These are phyloP conservation scores for Plasmopara muralis DNA, from an alignment of 352 stramenopile genomes.

Conservation along the genomic window DNA sequence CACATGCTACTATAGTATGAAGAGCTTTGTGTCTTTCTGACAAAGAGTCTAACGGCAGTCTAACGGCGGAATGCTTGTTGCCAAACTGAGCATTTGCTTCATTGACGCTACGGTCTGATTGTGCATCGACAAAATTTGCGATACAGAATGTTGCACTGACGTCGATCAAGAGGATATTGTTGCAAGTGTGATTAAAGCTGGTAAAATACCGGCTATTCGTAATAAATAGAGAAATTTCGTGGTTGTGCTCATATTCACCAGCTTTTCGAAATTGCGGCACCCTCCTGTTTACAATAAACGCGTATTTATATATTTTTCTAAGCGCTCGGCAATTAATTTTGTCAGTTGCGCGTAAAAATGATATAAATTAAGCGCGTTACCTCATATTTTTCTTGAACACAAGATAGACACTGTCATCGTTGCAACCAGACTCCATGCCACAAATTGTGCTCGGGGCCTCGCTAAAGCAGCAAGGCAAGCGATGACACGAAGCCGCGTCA, in stretches of 20 bases:
- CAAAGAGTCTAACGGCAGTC: conserved; percentile 21
- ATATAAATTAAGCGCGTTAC: conserved; percentile 7
- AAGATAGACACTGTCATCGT: conserved; percentile 27
- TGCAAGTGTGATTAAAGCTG: background rate
- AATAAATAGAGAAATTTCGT: conserved; percentile 26
- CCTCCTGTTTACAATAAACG: conserved; percentile 22
- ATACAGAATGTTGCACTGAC: conserved; percentile 23
- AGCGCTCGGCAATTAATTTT: background rate
- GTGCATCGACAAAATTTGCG: conserved; percentile 5
- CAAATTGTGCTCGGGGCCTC: conserved; percentile 20
- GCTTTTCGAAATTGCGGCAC: conserved; percentile 21
- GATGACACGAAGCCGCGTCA: conserved; percentile 28
- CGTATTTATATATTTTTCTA: conserved; percentile 31
- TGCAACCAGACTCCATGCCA: conserved; percentile 24
- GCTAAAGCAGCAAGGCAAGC: conserved; percentile 22
- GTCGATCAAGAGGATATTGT: conserved; percentile 25
- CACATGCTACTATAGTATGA: conserved; percentile 11
- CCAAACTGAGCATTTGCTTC: background rate
- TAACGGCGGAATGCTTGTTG: conserved; percentile 3
- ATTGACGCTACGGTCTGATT: background rate
- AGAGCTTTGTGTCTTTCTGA: conserved; percentile 30
- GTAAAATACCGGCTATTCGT: conserved; percentile 5
- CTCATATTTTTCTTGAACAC: conserved; percentile 25
- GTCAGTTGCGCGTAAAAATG: background rate
- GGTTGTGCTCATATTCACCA: conserved; percentile 21